phyloP scores from a whole-genome alignment of 164 flowering plant species.

The Euptelea pleiosperma region DNA sequence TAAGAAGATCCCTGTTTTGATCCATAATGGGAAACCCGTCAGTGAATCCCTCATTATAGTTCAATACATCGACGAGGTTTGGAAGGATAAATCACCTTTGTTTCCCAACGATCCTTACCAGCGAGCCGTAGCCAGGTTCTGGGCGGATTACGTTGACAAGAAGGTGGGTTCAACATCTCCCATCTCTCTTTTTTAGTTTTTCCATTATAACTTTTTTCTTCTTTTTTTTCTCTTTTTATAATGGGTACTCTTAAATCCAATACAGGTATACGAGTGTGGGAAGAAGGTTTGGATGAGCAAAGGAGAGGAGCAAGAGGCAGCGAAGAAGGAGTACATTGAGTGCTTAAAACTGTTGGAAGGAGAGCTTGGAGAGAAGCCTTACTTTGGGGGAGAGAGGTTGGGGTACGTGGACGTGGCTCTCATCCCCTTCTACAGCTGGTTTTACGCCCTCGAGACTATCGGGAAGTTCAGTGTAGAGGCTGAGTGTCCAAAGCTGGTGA shows the following conservation, averaged over 20 bases:
- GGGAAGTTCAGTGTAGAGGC: constrained; percentile 8
- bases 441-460: constrained; percentile 1
- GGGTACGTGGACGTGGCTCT: constrained; percentile 13
- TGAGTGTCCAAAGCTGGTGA: constrained; percentile 12
- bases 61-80: constrained; percentile 25
- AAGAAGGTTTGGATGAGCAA: constrained; percentile 5
- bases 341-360: constrained; percentile 14
- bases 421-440: constrained; percentile 14
- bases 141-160: constrained; percentile 30
- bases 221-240: too few relatives aligned
- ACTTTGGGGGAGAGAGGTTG: constrained; percentile 15
- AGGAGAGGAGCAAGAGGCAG: constrained; percentile 10
- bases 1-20: constrained; percentile 28
- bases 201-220: too few relatives aligned
- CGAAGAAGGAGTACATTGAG: constrained; percentile 11
- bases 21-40: constrained; percentile 24
- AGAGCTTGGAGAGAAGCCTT: constrained; percentile 15
- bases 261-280: background rate
- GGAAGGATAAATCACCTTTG: constrained; percentile 17
- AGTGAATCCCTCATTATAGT: constrained; percentile 21
- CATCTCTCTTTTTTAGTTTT: too few relatives aligned
- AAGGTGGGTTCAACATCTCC: constrained; percentile 11
- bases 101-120: constrained; percentile 20
- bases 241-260: background rate
- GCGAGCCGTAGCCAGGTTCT: constrained; percentile 20